Evolutionary conservation across 345 rosid genomes (phyloP), one percentile per base, ranked within the genome.

Genomic region (Rhodamnia rubescens): DNA sequence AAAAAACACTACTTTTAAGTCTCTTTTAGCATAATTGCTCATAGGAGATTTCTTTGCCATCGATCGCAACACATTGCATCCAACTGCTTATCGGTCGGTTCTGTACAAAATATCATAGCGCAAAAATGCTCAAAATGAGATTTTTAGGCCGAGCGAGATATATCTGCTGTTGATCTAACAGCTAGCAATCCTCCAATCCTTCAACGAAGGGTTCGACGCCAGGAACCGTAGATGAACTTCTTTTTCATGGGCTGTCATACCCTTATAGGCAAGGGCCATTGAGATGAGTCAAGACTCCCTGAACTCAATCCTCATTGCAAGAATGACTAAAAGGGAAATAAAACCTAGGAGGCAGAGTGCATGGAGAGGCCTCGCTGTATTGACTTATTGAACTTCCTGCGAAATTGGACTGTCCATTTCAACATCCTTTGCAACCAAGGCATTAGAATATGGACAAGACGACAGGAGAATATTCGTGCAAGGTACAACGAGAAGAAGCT

Each of bases 41-140:
- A 58, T 0, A 0, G 4, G 18, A 58, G 2, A 58, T 58, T 58
- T 58, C 4, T 58, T 1, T 58, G 0, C 32, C 64, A 57, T 26
- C 27, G 0, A 26, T 57, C 15, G 27, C 13, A 11, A 56, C 61
- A 24, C 32, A 57, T 26, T 14, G 27, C 61, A 56, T 56, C 75
- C 44, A 0, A 1, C 10, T 64, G 6, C 22, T 15, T 18, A 64
- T 32, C 8, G 11, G 10, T 56, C 13, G 14, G 26, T 69, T 69
- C 24, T 10, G 47, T 8, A 20, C 7, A 36, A 4, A 18, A 32
- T 36, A 20, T 9, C 24, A 11, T 20, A 2, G 47, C 47, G 5
- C 6, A 69, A 69, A 69, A 69, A 18, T 32, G 26, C 26, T 40
- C 80, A 69, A 20, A 20, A 69, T 9, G 7, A 69, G 6, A 69